Evolutionary conservation across 306 rosid genomes (phyloP).

Genomic region (Luffa acutangula): DNA sequence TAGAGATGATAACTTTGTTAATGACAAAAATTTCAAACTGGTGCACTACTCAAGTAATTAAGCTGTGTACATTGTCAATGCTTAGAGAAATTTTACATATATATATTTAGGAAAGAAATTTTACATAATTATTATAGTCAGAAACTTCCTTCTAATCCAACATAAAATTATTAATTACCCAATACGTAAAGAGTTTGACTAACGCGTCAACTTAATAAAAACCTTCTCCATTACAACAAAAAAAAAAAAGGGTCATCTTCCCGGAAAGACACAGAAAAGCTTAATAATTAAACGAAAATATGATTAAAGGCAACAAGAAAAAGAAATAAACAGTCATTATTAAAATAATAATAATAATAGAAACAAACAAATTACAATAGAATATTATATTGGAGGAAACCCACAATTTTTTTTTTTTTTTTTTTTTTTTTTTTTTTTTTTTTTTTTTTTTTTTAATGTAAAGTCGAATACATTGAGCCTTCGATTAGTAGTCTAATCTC

Average conservation of each 20-base stretch:
- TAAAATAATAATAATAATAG: neutral
- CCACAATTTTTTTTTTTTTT: neutral
- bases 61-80: neutral
- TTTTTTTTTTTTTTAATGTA: neutral
- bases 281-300: neutral
- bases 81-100: neutral
- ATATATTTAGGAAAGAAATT: too few species aligned
- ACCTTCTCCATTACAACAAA: neutral
- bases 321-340: neutral
- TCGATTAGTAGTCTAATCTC: conserved; percentile 3
- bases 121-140: neutral
- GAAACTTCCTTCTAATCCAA: neutral
- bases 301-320: neutral
- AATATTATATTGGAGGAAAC: neutral
- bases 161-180: neutral
- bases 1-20: neutral
- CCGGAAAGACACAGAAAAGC: neutral
- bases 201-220: neutral
- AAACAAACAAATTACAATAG: neutral
- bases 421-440: neutral
- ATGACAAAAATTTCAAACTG: neutral
- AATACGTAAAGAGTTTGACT: neutral
- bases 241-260: neutral
- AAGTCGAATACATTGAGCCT: neutral
- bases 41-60: neutral